Percentiles rank a stretch among this genome's conserved stretches.
Conservation (phyloP, 164 flowering plant genomes). For the Macadamia integrifolia region DNA sequence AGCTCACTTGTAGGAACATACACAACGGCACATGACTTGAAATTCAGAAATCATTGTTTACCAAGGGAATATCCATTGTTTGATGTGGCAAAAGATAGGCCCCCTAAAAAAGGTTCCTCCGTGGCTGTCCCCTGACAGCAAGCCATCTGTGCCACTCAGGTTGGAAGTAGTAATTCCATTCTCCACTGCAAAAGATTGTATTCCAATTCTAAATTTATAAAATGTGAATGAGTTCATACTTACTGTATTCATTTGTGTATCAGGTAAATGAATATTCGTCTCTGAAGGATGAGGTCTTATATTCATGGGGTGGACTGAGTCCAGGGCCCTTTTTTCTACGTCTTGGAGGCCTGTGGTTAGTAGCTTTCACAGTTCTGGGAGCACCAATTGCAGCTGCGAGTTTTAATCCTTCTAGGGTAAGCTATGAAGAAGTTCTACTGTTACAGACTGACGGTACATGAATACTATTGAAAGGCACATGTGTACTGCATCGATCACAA, state of each 20-base stretch:
- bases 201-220: background rate
- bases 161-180: background rate
- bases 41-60: too few species aligned
- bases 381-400: slow-evolving; percentile 93
- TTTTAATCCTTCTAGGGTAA: slow-evolving; percentile 84
- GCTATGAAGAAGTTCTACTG: slow-evolving; percentile 5
- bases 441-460: background rate
- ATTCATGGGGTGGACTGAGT: slow-evolving; percentile 94
- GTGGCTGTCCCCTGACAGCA: too few species aligned
- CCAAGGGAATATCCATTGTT: too few species aligned
- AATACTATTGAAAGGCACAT: too few species aligned
- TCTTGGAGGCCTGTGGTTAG: slow-evolving; percentile 85
- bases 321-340: slow-evolving; percentile 67
- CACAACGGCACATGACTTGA: too few species aligned
- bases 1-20: too few species aligned
- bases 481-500: too few species aligned
- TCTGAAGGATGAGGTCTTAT: slow-evolving; percentile 63
- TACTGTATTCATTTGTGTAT: slow-evolving; percentile 1
- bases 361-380: slow-evolving; percentile 74
- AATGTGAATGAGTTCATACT: background rate
- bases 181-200: background rate
- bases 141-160: background rate
- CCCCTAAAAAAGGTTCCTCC: too few species aligned
- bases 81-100: too few species aligned
- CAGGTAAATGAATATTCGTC: slow-evolving; percentile 95